Base-by-base conservation (phyloP, 768 basidiomycete genomes). In the Boletus reticuloceps region DNA sequence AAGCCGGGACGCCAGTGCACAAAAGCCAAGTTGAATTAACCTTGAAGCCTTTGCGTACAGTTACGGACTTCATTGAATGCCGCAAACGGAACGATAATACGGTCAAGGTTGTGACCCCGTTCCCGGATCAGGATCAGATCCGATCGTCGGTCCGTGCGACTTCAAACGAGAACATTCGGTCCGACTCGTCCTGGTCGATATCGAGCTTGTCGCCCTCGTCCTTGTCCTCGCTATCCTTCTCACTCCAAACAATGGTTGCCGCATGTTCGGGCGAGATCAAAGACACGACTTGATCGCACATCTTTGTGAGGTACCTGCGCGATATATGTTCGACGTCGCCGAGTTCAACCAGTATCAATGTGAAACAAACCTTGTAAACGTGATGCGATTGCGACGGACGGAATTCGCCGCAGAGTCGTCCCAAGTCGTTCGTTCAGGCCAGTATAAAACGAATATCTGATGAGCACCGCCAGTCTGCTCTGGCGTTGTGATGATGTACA, bases 351-450 rank as follows among this genome's bases (percentile, higher is more conserved):
- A 27, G 27, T 27, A 27, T 27, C 27, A 27, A 27, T 8, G 27
- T 27, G 27, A 5, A 8, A 53, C 68, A 38, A 66, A 81, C 84
- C 84, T 69, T 81, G 85, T 84, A 58, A 86, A 86, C 0, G 83
- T 82, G 5, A 79, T 71, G 7, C 85, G 74, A 67, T 84, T 86
- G 4, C 78, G 75, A 29, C 72, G 62, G 44, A 81, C 75, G 5
- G 80, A 69, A 2, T 75, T 69, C 7, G 68, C 38, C 0, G 80
- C 77, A 34, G 34, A 34, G 12, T 71, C 66, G 61, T 84, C 82
- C 27, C 34, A 34, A 6, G 13, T 34, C 11, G 12, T 34, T 34
- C 4, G 34, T 14, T 86, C 82, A 0, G 84, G 84, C 84, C 85
- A 86, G 53, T 82, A 85, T 9, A 86, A 59, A 14, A 82, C 74